phyloP scores from a whole-genome alignment of 1,284 basidiomycete genomes.

The Irpex lacteus region DNA sequence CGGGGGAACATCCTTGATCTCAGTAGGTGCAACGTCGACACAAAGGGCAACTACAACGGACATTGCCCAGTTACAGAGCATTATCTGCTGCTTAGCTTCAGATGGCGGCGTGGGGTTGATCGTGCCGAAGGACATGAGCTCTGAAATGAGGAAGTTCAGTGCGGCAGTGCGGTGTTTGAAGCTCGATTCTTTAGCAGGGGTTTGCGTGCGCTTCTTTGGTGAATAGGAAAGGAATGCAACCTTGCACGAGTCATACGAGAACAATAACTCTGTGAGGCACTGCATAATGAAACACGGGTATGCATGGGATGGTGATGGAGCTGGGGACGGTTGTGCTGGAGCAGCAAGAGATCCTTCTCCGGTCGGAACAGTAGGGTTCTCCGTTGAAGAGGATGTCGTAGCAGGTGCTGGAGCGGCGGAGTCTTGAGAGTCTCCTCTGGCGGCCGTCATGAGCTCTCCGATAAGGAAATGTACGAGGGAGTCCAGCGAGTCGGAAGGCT shows the following conservation, averaged over 20 bases:
- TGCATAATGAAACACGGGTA: conserved; percentile 92
- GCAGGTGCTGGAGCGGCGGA: conserved; percentile 2
- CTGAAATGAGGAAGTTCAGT: conserved; percentile 75
- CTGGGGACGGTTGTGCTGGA: background rate
- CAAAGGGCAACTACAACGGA: conserved; percentile 91
- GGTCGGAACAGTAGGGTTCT: background rate
- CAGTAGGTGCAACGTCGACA: conserved; percentile 71
- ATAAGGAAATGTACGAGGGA: conserved; percentile 71
- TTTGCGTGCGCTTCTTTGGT: conserved; percentile 62
- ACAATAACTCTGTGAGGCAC: conserved; percentile 87
- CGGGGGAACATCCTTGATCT: conserved; percentile 73
- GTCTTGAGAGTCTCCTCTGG: conserved; percentile 36
- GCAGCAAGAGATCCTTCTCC: background rate
- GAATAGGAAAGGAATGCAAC: conserved; percentile 81
- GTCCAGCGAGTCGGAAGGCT: conserved; percentile 53
- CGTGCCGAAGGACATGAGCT: conserved; percentile 76
- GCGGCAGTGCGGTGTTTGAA: conserved; percentile 61
- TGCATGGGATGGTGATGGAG: conserved; percentile 37
- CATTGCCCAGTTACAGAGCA: conserved; percentile 87
- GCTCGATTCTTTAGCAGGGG: conserved; percentile 56
- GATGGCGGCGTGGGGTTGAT: conserved; percentile 58
- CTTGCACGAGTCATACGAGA: conserved; percentile 94
- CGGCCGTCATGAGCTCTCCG: conserved; percentile 63
- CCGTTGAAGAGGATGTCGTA: conserved; percentile 3
- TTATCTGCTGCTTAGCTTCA: conserved; percentile 54